Percentiles rank a stretch among this genome's conserved stretches.
phyloP scores from a whole-genome alignment of 129 eudicot genomes.

The Centella asiatica region DNA sequence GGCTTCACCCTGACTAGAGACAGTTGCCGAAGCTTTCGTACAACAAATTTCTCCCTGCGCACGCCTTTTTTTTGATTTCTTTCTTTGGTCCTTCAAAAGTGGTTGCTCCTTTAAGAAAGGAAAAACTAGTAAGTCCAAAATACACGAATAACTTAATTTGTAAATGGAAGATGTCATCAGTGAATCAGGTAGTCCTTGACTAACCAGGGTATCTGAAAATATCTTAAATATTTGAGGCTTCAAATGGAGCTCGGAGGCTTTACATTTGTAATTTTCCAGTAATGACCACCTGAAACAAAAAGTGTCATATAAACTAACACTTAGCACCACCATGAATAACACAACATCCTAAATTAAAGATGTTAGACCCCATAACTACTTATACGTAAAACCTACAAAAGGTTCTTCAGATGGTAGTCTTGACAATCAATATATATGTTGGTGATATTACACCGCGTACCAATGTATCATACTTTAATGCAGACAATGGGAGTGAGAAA shows the following conservation, averaged over 20 bases:
- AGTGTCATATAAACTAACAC: too few species aligned
- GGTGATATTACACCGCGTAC: too few species aligned
- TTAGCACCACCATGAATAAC: too few species aligned
- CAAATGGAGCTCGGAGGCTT: constrained; percentile 90
- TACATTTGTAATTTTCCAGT: constrained; percentile 73
- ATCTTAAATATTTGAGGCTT: constrained; percentile 87
- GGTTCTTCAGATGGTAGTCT: too few species aligned
- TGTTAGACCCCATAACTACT: too few species aligned
- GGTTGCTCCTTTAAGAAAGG: constrained; percentile 54
- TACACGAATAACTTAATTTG: background rate
- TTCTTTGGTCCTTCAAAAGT: constrained; percentile 68
- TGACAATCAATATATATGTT: too few species aligned
- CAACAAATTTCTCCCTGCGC: constrained; percentile 51
- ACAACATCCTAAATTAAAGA: too few species aligned
- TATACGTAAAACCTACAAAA: too few species aligned
- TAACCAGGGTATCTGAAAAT: constrained; percentile 74
- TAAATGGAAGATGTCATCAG: background rate
- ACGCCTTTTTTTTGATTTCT: constrained; percentile 40
- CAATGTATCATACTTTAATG: too few species aligned
- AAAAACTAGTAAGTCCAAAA: constrained; percentile 9
- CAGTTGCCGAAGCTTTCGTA: constrained; percentile 24
- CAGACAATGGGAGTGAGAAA: too few species aligned
- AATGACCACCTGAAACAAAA: constrained; percentile 72
- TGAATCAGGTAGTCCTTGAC: constrained; percentile 20
- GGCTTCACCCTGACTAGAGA: constrained; percentile 28